A percentile compares a stretch with the other conserved stretches of the same genome.
Evolutionary conservation across 441 rosid species (phyloP).

Genomic region (Isatis lusitanica): DNA sequence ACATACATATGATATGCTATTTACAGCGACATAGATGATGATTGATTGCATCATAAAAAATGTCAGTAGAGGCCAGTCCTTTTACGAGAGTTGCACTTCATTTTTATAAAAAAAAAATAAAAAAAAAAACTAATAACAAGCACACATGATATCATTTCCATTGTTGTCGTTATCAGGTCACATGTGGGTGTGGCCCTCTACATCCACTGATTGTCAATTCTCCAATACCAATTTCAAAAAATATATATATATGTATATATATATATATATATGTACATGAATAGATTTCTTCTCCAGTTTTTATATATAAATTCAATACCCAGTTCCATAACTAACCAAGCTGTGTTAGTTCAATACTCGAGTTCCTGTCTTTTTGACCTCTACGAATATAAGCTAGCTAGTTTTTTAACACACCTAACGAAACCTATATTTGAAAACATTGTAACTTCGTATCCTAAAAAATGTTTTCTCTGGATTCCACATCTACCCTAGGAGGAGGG

Average conservation of each 20-base stretch:
- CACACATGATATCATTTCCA: conserved; percentile 29
- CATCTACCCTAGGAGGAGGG: not conserved
- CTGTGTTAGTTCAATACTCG: not conserved
- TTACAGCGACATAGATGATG: conserved; percentile 14
- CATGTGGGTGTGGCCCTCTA: conserved; percentile 40
- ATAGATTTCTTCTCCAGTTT: not conserved
- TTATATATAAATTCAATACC: not conserved
- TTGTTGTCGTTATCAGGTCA: conserved; percentile 28
- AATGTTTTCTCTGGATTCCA: not conserved
- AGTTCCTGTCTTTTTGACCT: not conserved
- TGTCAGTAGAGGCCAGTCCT: conserved; percentile 20
- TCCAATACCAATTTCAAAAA: not conserved
- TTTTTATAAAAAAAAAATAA: no score
- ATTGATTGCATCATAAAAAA: conserved; percentile 22
- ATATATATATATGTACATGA: not conserved
- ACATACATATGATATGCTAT: not conserved
- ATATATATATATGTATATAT: not conserved
- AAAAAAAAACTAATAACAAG: not conserved
- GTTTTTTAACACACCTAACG: not conserved
- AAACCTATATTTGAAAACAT: not conserved
- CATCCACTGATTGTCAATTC: conserved; percentile 24
- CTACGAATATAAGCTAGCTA: not conserved
- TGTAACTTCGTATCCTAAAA: not conserved
- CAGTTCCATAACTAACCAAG: conserved; percentile 7
- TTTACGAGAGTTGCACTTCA: conserved; percentile 29